Conservation (phyloP, 345 rosid genomes). For the Eucalyptus virginea region DNA sequence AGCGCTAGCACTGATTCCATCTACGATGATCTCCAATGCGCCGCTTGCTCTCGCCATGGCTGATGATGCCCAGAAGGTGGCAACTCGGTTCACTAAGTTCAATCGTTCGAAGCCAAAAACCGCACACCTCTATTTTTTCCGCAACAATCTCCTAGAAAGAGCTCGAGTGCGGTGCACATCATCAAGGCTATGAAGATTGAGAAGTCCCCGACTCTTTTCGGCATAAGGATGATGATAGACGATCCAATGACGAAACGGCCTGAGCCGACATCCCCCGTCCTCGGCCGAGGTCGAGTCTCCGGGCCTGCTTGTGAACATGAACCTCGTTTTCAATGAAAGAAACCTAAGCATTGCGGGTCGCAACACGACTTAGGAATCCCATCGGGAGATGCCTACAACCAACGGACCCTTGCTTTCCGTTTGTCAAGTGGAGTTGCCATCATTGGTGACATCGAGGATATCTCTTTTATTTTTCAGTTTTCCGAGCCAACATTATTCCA, state of each 20-base stretch:
- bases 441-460: neutral
- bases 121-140: constrained; percentile 6
- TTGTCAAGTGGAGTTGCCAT: constrained; percentile 59
- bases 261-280: neutral
- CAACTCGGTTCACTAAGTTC: neutral
- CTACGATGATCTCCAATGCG: neutral
- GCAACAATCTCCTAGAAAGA: constrained; percentile 15
- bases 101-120: neutral
- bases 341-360: constrained; percentile 35
- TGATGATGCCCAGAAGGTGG: neutral
- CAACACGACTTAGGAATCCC: constrained; percentile 13
- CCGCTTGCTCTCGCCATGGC: neutral
- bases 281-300: neutral
- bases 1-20: neutral
- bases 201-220: neutral
- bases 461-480: neutral
- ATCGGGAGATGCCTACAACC: constrained; percentile 51
- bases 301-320: constrained; percentile 40
- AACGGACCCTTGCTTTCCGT: constrained; percentile 64
- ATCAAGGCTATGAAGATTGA: neutral
- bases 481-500: neutral
- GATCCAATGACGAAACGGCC: constrained; percentile 1
- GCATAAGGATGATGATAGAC: neutral
- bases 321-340: constrained; percentile 52
- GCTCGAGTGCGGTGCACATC: constrained; percentile 16